These are phyloP conservation scores for Babesia divergens DNA, from an alignment of 169 alveolate species.

Conservation along the genomic window DNA sequence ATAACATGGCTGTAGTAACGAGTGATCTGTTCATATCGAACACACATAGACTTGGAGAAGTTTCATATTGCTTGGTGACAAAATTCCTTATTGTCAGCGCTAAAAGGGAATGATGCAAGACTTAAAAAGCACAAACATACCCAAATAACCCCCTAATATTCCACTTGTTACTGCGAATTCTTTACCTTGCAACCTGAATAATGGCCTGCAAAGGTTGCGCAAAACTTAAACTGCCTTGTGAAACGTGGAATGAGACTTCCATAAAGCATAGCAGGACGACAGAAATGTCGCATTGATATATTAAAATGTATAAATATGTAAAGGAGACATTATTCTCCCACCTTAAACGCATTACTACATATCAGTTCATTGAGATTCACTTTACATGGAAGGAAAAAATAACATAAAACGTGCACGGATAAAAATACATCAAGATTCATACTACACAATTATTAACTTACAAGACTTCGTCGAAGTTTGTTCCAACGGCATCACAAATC, in stretches of 20 bases:
- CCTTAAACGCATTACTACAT: no score
- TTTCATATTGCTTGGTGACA: conserved; percentile 76
- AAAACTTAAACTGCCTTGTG: no score
- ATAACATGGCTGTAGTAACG: conserved; percentile 74
- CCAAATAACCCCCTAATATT: conserved; percentile 72
- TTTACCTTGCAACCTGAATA: conserved; percentile 16
- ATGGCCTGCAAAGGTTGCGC: conserved; percentile 6
- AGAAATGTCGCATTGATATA: no score
- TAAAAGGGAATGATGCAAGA: background rate
- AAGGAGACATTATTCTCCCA: no score
- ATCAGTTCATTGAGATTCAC: no score
- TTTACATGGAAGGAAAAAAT: no score
- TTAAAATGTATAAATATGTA: background rate
- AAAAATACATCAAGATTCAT: no score
- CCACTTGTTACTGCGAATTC: conserved; percentile 46
- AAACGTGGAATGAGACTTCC: no score
- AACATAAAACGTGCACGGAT: no score
- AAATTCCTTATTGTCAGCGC: conserved; percentile 73
- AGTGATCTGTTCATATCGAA: conserved; percentile 71
- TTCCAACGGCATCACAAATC: conserved; percentile 14
- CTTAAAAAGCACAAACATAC: background rate
- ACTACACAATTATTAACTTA: no score
- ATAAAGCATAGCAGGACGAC: no score
- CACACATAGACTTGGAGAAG: conserved; percentile 73
- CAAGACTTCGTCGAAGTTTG: conserved; percentile 21